phyloP scores from a whole-genome alignment of 768 basidiomycete genomes.

The Boletus fagicola region DNA sequence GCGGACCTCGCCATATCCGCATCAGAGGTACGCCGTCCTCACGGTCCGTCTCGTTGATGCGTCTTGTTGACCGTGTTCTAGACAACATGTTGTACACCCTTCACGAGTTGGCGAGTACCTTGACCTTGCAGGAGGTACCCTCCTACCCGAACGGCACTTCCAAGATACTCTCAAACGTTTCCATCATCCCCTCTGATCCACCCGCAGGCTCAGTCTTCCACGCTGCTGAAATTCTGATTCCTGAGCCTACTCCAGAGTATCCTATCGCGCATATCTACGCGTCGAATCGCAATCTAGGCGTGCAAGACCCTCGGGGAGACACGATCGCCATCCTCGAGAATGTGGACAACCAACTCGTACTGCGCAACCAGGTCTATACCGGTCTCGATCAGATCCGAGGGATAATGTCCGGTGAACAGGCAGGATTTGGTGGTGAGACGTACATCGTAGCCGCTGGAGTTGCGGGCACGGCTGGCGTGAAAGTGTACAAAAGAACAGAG shows the following conservation, averaged over 20 bases:
- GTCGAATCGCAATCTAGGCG: slow-evolving; percentile 63
- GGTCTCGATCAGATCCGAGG: slow-evolving; percentile 63
- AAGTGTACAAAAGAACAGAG: slow-evolving; percentile 53
- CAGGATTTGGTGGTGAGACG: slow-evolving; percentile 44
- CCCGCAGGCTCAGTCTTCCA: slow-evolving; percentile 42
- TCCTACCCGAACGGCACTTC: slow-evolving; percentile 48
- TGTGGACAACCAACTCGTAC: slow-evolving; percentile 36
- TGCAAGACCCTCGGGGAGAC: slow-evolving; percentile 54
- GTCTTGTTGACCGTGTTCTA: slow-evolving; percentile 20
- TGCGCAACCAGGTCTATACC: slow-evolving; percentile 57
- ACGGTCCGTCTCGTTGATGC: not conserved
- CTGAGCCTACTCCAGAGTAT: slow-evolving; percentile 45
- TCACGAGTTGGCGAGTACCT: slow-evolving; percentile 55
- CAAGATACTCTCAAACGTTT: slow-evolving; percentile 48
- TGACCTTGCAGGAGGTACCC: slow-evolving; percentile 54
- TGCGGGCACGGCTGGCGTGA: slow-evolving; percentile 53
- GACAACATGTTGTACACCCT: slow-evolving; percentile 51
- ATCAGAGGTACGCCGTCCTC: slow-evolving; percentile 30
- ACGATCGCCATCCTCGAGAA: slow-evolving; percentile 61
- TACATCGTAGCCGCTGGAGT: slow-evolving; percentile 56
- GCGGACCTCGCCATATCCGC: slow-evolving; percentile 58
- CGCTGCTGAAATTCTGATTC: slow-evolving; percentile 64
- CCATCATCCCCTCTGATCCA: slow-evolving; percentile 45
- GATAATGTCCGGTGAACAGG: slow-evolving; percentile 54
- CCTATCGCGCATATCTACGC: slow-evolving; percentile 57